These are phyloP conservation scores for Candida quercuum DNA, from an alignment of 805 yeast species.

Conservation along the genomic window DNA sequence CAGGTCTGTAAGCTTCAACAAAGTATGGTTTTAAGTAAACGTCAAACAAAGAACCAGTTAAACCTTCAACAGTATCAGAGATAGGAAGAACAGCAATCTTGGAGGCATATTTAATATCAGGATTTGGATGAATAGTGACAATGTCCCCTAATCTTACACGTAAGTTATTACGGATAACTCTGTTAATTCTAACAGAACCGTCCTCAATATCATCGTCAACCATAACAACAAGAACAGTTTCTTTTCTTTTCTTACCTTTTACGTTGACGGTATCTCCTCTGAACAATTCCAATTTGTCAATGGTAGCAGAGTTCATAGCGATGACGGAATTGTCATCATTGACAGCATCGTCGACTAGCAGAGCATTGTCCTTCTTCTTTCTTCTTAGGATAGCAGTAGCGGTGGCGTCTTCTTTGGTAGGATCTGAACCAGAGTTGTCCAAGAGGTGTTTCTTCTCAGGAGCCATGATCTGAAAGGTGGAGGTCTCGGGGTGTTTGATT, in stretches of 20 bases:
- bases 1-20: slow-evolving; percentile 98
- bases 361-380: slow-evolving; percentile 93
- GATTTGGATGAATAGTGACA: slow-evolving; percentile 88
- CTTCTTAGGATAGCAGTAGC: slow-evolving; percentile 97
- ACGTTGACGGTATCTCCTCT: slow-evolving; percentile 97
- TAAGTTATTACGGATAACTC: slow-evolving; percentile 93
- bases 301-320: slow-evolving; percentile 89
- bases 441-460: slow-evolving; percentile 38
- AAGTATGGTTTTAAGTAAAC: slow-evolving; percentile 96
- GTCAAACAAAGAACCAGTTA: slow-evolving; percentile 94
- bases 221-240: slow-evolving; percentile 91
- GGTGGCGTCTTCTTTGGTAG: slow-evolving; percentile 57
- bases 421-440: slow-evolving; percentile 66
- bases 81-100: slow-evolving; percentile 94
- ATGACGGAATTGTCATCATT: slow-evolving; percentile 96
- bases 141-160: slow-evolving; percentile 93
- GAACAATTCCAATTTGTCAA: slow-evolving; percentile 91
- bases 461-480: too few relatives aligned
- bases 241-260: slow-evolving; percentile 97
- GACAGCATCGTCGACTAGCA: slow-evolving; percentile 93
- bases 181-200: slow-evolving; percentile 89
- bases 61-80: slow-evolving; percentile 97
- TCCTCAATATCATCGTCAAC: slow-evolving; percentile 96
- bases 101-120: slow-evolving; percentile 95
- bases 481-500: too few relatives aligned